Evolutionary conservation across 2,329 filamentous ascomycete genomes (phyloP).

Genomic region (Pyricularia pennisetigena): DNA sequence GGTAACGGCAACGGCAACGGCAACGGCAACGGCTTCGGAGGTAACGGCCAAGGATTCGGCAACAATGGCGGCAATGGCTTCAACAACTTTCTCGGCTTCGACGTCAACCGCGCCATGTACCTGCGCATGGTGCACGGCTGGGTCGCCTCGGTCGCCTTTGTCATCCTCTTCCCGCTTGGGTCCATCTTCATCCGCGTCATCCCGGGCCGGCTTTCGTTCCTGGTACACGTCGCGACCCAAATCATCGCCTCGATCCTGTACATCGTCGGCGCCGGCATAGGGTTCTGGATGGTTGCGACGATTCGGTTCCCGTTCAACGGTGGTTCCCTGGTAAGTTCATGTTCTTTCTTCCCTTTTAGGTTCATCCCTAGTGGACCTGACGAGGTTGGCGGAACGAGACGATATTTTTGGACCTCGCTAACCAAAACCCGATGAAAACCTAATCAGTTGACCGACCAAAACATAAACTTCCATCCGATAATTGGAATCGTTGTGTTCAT

Average conservation of each 20-base stretch:
- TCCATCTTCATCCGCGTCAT: slow-evolving; percentile 29
- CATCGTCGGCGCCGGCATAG: slow-evolving; percentile 28
- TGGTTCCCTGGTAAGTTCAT: slow-evolving; percentile 21
- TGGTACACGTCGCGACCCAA: slow-evolving; percentile 29
- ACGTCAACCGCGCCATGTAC: slow-evolving; percentile 16
- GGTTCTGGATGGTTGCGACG: slow-evolving; percentile 27
- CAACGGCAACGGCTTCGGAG: slow-evolving; percentile 2
- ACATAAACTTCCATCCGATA: slow-evolving; percentile 31
- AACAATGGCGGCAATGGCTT: slow-evolving; percentile 1
- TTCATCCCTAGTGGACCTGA: background rate
- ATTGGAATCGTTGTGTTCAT: slow-evolving; percentile 32
- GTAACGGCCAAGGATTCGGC: slow-evolving; percentile 2
- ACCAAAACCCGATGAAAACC: background rate
- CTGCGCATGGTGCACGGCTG: slow-evolving; percentile 29
- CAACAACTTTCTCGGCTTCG: slow-evolving; percentile 16
- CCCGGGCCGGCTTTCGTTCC: slow-evolving; percentile 23
- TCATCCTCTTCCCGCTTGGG: slow-evolving; percentile 32
- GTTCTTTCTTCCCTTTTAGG: background rate
- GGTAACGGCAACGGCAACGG: background rate
- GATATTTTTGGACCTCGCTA: background rate
- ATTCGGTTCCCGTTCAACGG: slow-evolving; percentile 20
- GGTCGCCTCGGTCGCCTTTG: slow-evolving; percentile 28
- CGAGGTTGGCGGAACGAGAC: background rate
- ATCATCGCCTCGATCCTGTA: slow-evolving; percentile 24
- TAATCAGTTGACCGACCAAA: slow-evolving; percentile 18